phyloP scores from a whole-genome alignment of 768 basidiomycete species.

The Wakefieldia striispora region DNA sequence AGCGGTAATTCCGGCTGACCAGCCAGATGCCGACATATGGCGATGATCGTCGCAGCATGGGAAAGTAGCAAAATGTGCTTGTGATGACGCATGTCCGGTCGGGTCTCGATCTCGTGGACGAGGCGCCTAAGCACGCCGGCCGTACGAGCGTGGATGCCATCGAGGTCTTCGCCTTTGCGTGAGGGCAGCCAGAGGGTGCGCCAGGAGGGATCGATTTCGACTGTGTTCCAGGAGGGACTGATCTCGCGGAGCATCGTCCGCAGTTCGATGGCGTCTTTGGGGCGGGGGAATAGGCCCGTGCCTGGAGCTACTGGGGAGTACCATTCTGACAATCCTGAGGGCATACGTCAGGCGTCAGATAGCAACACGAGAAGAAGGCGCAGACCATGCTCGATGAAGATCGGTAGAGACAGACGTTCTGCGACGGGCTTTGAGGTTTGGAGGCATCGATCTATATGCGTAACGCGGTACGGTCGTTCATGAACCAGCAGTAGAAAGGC shows the following conservation, averaged over 20 bases:
- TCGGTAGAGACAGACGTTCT: slow-evolving; percentile 57
- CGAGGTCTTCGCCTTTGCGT: slow-evolving; percentile 69
- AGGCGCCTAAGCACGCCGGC: slow-evolving; percentile 52
- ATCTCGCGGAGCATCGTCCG: slow-evolving; percentile 53
- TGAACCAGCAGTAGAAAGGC: not conserved
- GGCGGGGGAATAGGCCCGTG: slow-evolving; percentile 76
- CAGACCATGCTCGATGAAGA: slow-evolving; percentile 77
- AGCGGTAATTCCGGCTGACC: slow-evolving; percentile 52
- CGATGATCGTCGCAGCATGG: slow-evolving; percentile 75
- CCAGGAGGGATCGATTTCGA: slow-evolving; percentile 66
- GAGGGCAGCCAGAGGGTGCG: slow-evolving; percentile 64
- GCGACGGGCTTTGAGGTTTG: slow-evolving; percentile 74
- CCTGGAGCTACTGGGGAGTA: slow-evolving; percentile 66
- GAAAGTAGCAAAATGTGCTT: slow-evolving; percentile 59
- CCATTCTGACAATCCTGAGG: slow-evolving; percentile 71
- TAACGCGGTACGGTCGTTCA: not conserved
- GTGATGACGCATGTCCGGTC: slow-evolving; percentile 41
- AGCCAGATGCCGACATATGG: slow-evolving; percentile 57
- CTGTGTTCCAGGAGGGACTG: slow-evolving; percentile 58
- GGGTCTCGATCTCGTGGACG: slow-evolving; percentile 47
- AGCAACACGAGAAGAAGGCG: slow-evolving; percentile 5
- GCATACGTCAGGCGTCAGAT: not conserved
- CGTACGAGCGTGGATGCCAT: slow-evolving; percentile 59
- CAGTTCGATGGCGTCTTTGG: slow-evolving; percentile 54
- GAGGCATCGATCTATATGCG: slow-evolving; percentile 71